Evolutionary conservation across 2,329 filamentous ascomycete species (phyloP).

Genomic region (Fonsecaea monophora): DNA sequence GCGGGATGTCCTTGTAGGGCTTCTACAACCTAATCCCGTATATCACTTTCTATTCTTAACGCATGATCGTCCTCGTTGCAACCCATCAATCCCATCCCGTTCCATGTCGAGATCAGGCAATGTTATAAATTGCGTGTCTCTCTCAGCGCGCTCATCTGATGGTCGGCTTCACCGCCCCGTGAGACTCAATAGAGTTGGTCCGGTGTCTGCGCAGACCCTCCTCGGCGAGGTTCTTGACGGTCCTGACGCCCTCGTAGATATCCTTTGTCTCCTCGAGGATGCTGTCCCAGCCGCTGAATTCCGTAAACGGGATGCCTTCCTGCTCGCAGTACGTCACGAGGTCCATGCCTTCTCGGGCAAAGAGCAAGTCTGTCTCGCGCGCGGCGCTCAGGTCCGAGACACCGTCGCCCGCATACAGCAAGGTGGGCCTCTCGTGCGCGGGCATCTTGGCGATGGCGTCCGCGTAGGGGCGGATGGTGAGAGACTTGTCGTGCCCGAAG

Average conservation of each 20-base stretch:
- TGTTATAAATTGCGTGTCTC: background rate
- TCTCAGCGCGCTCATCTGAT: conserved; percentile 15
- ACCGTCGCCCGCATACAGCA: conserved; percentile 95
- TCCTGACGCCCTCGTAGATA: conserved; percentile 75
- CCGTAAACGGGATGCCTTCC: conserved; percentile 83
- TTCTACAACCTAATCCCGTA: background rate
- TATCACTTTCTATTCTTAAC: background rate
- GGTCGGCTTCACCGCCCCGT: conserved; percentile 23
- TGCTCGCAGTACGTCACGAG: conserved; percentile 85
- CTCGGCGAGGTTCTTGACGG: conserved; percentile 71
- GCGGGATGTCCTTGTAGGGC: no score
- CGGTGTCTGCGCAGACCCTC: conserved; percentile 38
- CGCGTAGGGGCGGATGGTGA: conserved; percentile 87
- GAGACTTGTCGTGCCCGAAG: conserved; percentile 96
- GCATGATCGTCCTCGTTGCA: background rate
- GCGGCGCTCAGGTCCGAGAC: conserved; percentile 92
- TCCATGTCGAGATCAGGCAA: background rate
- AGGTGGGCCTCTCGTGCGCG: conserved; percentile 70
- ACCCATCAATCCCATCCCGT: background rate
- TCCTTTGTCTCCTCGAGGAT: conserved; percentile 79
- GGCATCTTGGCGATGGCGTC: conserved; percentile 63
- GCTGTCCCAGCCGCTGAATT: conserved; percentile 82
- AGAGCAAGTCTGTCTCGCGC: conserved; percentile 88
- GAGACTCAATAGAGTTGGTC: conserved; percentile 38
- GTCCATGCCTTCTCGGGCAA: conserved; percentile 90